phyloP scores from a whole-genome alignment of 2,329 filamentous ascomycete species.

The Sporothrix luriei region DNA sequence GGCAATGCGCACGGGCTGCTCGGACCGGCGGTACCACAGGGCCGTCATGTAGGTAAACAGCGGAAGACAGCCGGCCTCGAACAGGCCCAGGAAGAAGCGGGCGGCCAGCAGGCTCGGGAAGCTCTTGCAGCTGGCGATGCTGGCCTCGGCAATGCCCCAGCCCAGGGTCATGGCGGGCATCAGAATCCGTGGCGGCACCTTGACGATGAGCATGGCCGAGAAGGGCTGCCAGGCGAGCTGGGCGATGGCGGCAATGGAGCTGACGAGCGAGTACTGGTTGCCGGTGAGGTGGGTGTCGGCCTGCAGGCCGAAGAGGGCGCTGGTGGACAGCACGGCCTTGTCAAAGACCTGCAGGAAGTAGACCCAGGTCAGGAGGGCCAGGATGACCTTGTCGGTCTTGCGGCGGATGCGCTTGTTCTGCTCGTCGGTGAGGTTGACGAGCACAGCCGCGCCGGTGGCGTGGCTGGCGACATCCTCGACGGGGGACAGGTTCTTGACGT shows the following conservation, averaged over 20 bases:
- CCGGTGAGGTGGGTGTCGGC: slow-evolving; percentile 54
- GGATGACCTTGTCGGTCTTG: slow-evolving; percentile 63
- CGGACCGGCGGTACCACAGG: slow-evolving; percentile 53
- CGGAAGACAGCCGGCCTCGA: slow-evolving; percentile 48
- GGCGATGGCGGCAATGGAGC: slow-evolving; percentile 61
- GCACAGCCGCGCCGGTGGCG: not conserved
- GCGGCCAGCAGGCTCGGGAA: slow-evolving; percentile 39
- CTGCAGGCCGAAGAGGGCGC: slow-evolving; percentile 50
- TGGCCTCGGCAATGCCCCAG: slow-evolving; percentile 50
- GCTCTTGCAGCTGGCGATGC: slow-evolving; percentile 40
- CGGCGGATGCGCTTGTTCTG: slow-evolving; percentile 59
- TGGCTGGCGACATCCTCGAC: not conserved
- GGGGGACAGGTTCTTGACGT: not conserved
- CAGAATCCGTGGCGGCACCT: slow-evolving; percentile 60
- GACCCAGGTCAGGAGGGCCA: slow-evolving; percentile 59
- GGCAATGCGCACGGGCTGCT: slow-evolving; percentile 65
- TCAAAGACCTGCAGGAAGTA: slow-evolving; percentile 54
- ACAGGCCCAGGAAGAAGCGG: slow-evolving; percentile 44
- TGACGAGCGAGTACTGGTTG: slow-evolving; percentile 59
- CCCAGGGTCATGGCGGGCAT: slow-evolving; percentile 55
- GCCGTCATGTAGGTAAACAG: slow-evolving; percentile 52
- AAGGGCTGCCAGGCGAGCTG: slow-evolving; percentile 65
- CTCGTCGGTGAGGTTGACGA: slow-evolving; percentile 19
- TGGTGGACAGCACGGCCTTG: slow-evolving; percentile 31
- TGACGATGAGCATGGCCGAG: slow-evolving; percentile 62